Percentiles rank a stretch among this genome's conserved stretches.
Evolutionary conservation across 331 rosid species (phyloP).

Genomic region (Spiraea crenata): DNA sequence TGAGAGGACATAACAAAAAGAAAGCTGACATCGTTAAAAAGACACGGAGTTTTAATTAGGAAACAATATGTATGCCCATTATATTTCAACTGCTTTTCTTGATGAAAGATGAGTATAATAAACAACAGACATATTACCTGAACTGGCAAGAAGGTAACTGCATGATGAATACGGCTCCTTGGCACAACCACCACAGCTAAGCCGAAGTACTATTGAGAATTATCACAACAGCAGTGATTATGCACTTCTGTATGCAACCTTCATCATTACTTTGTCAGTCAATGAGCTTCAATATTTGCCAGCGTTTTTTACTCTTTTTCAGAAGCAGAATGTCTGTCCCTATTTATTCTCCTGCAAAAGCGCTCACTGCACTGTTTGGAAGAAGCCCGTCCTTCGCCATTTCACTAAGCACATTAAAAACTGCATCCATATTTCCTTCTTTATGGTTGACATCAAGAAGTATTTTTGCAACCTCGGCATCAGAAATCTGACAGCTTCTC

Average conservation of each 20-base stretch:
- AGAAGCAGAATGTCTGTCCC: neutral
- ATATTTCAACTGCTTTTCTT: no score
- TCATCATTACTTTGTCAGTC: neutral
- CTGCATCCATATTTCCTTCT: conserved; percentile 87
- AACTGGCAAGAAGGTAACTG: neutral
- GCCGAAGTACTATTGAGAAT: neutral
- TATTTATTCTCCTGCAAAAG: conserved; percentile 27
- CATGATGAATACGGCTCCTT: neutral
- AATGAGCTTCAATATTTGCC: neutral
- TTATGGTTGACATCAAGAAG: conserved; percentile 66
- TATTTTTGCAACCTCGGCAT: conserved; percentile 68
- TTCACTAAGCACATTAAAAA: conserved; percentile 56
- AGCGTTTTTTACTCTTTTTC: neutral
- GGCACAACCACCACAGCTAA: neutral
- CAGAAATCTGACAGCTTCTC: conserved; percentile 59
- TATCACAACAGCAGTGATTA: neutral
- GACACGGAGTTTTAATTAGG: no score
- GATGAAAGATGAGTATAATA: no score
- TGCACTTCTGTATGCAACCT: conserved; percentile 4
- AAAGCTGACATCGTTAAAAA: no score
- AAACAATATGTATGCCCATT: no score
- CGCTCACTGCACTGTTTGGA: conserved; percentile 48
- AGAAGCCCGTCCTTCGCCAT: conserved; percentile 88
- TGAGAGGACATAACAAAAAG: neutral
- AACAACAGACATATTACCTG: neutral